Percentiles rank a stretch among this genome's conserved stretches.
These are phyloP conservation scores for Exserohilum turcica DNA, from an alignment of 2,329 filamentous ascomycete genomes.

Conservation along the genomic window DNA sequence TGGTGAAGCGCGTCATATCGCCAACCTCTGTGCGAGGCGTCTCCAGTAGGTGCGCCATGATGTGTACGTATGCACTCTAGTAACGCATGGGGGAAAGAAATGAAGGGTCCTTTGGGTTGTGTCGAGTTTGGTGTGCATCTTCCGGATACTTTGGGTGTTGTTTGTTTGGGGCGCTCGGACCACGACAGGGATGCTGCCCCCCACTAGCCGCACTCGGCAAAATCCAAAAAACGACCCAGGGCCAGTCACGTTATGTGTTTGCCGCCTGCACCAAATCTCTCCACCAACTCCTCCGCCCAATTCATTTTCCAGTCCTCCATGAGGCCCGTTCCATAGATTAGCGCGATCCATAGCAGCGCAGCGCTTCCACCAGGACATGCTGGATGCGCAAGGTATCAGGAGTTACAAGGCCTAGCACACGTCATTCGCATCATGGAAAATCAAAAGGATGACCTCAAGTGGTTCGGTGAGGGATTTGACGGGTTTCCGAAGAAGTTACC, in stretches of 20 bases:
- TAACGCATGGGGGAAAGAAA: conserved; percentile 41
- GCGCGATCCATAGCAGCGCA: background rate
- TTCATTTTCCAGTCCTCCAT: background rate
- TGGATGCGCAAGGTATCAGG: no score
- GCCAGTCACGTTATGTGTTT: conserved; percentile 29
- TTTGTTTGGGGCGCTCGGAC: conserved; percentile 24
- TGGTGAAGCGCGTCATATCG: conserved; percentile 76
- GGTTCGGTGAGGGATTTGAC: conserved; percentile 68
- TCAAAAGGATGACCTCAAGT: conserved; percentile 62
- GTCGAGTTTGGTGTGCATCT: conserved; percentile 9
- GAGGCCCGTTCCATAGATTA: background rate
- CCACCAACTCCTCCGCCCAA: background rate
- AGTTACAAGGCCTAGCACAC: background rate
- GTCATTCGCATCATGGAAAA: conserved; percentile 35
- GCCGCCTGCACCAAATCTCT: conserved; percentile 17
- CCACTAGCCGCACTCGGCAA: conserved; percentile 20
- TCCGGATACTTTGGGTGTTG: conserved; percentile 26
- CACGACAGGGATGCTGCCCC: conserved; percentile 10
- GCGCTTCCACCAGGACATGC: background rate
- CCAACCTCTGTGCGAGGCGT: conserved; percentile 84
- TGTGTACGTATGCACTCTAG: conserved; percentile 23
- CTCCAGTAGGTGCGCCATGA: conserved; percentile 66
- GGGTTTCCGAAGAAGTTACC: conserved; percentile 71
- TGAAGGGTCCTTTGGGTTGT: conserved; percentile 15
- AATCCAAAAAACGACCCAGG: conserved; percentile 17